Base-by-base conservation (phyloP, 2,329 filamentous ascomycete species). In the Pseudovirgaria hyperparasitica region DNA sequence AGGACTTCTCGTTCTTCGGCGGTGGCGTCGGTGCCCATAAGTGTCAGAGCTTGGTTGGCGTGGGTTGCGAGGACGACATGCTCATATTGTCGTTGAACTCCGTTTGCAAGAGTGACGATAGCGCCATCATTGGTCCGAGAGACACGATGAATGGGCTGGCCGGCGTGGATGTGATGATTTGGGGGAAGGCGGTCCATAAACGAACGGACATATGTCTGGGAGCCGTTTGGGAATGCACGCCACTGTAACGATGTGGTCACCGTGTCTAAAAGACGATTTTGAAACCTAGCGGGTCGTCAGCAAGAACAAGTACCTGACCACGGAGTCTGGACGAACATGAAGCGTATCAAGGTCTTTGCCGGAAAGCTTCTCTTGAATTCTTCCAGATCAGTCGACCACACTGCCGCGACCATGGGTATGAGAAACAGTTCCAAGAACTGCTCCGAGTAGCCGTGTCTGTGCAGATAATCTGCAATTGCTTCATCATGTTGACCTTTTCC, bases 61-160 rank as follows among this genome's bases (percentile, higher is more conserved):
- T 33, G 33, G 4, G 33, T 18, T 11, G 30, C 33, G 19, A 35
- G 33, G 13, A 35, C 30, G 10, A 30, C 33, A 22, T 35, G 33
- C 13, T 35, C 30, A 20, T 23, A 32, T 13, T 29, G 9, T 8
- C 21, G 19, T 7, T 4, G 11, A 9, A 4, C 15, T 15, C 25
- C 20, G 14, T 17, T 15, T 16, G 16, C 16, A 9, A 32, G 14
- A 10, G 21, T 12, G 13, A 32, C 17, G 5, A 8, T 16, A 10
- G 15, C 26, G 5, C 26, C 27, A n/a, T 17, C 18, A 23, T 11
- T n/a, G n/a, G 18, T 9, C 12, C 7, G 23, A 14, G 8, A 9
- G 12, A 25, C 14, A 25, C 11, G 7, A n/a, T n/a, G n/a, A n/a
- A n/a, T n/a, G n/a, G n/a, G n/a, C n/a, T n/a, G n/a, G n/a, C n/a